These are phyloP conservation scores for Coelastrella sp. DNA, from an alignment of 139 green algal species.

Conservation along the genomic window DNA sequence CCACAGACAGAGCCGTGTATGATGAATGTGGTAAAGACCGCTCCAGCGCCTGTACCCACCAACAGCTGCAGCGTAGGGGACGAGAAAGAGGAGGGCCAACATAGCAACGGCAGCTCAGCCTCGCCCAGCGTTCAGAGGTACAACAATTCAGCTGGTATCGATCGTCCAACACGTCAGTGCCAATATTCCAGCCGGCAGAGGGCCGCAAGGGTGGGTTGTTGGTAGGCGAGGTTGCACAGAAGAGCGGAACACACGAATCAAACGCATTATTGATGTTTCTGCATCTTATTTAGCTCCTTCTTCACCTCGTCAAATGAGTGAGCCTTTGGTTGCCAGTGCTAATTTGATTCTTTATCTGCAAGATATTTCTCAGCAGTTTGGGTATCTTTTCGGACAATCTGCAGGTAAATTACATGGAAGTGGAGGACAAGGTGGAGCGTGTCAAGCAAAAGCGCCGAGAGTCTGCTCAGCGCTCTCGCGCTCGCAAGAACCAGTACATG, in stretches of 20 bases:
- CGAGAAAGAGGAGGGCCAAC: not conserved
- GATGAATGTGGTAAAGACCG: not conserved
- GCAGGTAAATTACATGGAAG: not conserved
- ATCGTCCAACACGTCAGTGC: not conserved
- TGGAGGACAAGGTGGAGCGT: conserved; percentile 25
- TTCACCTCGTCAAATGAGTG: too few species aligned
- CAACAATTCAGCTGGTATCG: not conserved
- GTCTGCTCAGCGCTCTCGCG: conserved; percentile 35
- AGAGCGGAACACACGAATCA: too few species aligned
- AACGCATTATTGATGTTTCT: too few species aligned
- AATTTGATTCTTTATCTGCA: not conserved
- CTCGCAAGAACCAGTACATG: conserved; percentile 46
- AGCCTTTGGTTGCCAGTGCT: too few species aligned
- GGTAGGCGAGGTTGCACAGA: not conserved
- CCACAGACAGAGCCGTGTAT: too few species aligned
- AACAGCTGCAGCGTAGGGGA: not conserved
- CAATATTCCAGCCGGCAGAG: conserved; percentile 2
- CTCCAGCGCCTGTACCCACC: not conserved
- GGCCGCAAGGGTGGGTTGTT: not conserved
- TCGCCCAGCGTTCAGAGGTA: not conserved
- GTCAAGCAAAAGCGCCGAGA: conserved; percentile 47
- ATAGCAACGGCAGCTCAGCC: not conserved
- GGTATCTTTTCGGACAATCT: too few species aligned
- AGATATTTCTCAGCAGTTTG: not conserved
- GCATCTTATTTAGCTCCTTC: not conserved